Evolutionary conservation across 2,329 filamentous ascomycete genomes (phyloP).

Genomic region (Fonsecaea monophora): DNA sequence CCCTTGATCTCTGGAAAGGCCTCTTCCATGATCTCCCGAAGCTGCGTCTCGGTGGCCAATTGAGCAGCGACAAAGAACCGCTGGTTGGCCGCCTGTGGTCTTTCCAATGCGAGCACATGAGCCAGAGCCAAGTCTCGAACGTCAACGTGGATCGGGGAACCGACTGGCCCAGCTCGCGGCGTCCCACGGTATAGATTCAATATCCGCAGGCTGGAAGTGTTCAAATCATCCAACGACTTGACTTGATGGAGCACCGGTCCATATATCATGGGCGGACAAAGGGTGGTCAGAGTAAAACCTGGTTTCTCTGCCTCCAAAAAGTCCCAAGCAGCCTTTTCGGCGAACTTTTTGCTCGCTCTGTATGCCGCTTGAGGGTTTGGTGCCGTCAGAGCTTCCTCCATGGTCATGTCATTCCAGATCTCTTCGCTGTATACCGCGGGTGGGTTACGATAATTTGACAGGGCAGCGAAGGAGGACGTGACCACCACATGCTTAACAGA

Average conservation of each 20-base stretch:
- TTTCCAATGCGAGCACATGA: constrained; percentile 32
- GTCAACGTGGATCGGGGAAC: constrained; percentile 32
- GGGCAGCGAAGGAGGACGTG: constrained; percentile 72
- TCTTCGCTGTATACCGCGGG: constrained; percentile 58
- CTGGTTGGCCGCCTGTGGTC: constrained; percentile 30
- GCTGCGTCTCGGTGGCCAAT: constrained; percentile 20
- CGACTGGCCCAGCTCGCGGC: constrained; percentile 38
- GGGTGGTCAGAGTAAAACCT: constrained; percentile 48
- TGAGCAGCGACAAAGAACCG: constrained; percentile 32
- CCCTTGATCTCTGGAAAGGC: constrained; percentile 30
- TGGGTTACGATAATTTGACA: constrained; percentile 54
- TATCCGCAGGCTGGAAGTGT: constrained; percentile 48
- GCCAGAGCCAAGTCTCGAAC: constrained; percentile 36
- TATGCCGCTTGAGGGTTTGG: constrained; percentile 54
- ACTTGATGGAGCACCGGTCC: constrained; percentile 46
- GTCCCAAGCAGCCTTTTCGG: constrained; percentile 41
- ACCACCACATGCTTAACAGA: constrained; percentile 76
- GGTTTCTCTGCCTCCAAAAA: constrained; percentile 42
- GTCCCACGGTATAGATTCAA: constrained; percentile 43
- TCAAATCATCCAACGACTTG: constrained; percentile 42
- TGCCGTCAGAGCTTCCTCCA: constrained; percentile 52
- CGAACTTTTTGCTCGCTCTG: constrained; percentile 42
- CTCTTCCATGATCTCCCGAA: constrained; percentile 31
- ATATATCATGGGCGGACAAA: constrained; percentile 56
- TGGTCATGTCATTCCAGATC: constrained; percentile 65